Percentiles rank a stretch among this genome's conserved stretches.
Conservation (phyloP, 108 stramenopile genomes). For the Ochromonas danica region DNA sequence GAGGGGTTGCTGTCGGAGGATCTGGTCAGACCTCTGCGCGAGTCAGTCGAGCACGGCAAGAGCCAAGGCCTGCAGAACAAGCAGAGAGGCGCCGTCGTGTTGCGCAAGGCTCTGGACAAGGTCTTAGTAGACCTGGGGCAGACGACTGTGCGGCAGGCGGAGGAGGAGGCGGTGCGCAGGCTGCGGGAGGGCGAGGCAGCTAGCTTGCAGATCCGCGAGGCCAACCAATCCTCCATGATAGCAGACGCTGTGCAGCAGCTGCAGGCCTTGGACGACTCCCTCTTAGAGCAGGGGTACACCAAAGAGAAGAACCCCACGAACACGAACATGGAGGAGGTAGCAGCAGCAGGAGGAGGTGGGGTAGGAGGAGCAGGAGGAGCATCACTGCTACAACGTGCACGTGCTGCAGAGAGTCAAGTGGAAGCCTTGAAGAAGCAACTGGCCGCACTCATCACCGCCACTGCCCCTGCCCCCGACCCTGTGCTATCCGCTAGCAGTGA, state of each 20-base stretch:
- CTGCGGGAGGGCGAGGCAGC: background rate
- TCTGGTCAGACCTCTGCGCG: constrained; percentile 1
- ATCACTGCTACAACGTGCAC: constrained; percentile 2
- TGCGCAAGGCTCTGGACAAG: constrained; percentile 48
- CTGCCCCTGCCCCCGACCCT: background rate
- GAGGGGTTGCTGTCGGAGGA: background rate
- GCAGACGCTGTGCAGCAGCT: background rate
- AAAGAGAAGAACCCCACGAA: constrained; percentile 2
- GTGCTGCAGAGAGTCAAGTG: constrained; percentile 7
- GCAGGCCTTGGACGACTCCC: background rate
- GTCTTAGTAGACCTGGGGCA: background rate
- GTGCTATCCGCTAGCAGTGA: background rate
- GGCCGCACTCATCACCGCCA: constrained; percentile 29
- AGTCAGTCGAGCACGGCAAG: background rate
- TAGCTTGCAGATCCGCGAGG: background rate
- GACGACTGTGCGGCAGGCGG: background rate
- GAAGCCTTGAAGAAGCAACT: constrained; percentile 51
- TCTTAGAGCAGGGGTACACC: constrained; percentile 1
- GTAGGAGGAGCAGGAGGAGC: background rate
- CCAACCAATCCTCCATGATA: background rate
- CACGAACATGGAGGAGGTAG: background rate
- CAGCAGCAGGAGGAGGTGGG: background rate
- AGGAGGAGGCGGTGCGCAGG: background rate
- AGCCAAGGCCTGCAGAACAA: background rate
- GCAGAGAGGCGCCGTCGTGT: constrained; percentile 42